Evolutionary conservation across 441 rosid species (phyloP).

Genomic region (Populus hybrid): DNA sequence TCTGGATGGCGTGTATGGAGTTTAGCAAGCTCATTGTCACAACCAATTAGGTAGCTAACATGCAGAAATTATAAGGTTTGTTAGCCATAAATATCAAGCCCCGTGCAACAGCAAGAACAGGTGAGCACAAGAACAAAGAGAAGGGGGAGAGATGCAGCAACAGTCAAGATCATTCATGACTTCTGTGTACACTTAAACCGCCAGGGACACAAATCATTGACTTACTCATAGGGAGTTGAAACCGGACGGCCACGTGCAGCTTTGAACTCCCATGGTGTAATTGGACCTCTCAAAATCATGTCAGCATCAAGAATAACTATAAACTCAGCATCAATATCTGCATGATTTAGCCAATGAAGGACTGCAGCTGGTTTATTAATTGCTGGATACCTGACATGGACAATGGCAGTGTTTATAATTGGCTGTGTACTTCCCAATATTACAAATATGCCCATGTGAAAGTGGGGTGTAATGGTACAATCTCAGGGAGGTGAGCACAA

Average conservation of each 20-base stretch:
- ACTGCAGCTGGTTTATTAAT: constrained; percentile 98
- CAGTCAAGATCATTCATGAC: constrained; percentile 3
- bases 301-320: constrained; percentile 97
- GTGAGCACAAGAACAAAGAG: background rate
- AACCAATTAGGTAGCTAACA: constrained; percentile 89
- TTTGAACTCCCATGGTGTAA: constrained; percentile 96
- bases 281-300: constrained; percentile 95
- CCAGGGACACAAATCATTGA: background rate
- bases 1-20: constrained; percentile 92
- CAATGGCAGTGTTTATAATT: background rate
- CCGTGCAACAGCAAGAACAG: background rate
- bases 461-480: background rate
- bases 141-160: constrained; percentile 7
- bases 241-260: constrained; percentile 95
- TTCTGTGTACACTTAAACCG: background rate
- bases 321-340: constrained; percentile 74
- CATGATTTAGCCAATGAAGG: constrained; percentile 98
- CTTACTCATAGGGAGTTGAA: constrained; percentile 98
- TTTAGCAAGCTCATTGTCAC: constrained; percentile 90
- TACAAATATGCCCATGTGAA: background rate
- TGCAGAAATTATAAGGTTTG: constrained; percentile 8
- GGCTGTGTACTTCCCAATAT: background rate
- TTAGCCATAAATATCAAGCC: background rate
- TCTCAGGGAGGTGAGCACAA: background rate
- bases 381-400: constrained; percentile 85